These are phyloP conservation scores for Oenanthe sinensis DNA, from an alignment of 129 eudicot species.

Conservation along the genomic window DNA sequence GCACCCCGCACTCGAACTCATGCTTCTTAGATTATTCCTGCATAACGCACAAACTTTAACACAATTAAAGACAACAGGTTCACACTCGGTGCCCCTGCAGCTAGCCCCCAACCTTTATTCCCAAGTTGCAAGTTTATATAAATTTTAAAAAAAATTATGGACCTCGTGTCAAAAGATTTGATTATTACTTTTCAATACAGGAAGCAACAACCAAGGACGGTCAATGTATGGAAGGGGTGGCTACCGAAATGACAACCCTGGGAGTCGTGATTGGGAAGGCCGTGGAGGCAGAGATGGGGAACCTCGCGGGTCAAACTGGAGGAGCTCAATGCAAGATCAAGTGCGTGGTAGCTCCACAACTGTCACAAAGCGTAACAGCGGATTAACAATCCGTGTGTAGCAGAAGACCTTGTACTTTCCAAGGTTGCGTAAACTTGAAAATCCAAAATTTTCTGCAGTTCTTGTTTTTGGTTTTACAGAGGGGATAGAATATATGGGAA, in stretches of 20 bases:
- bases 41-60: not conserved
- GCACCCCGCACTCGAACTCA: too few species aligned
- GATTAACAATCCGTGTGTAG: not conserved
- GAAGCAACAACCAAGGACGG: not conserved
- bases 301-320: not conserved
- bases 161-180: not conserved
- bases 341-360: not conserved
- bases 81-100: not conserved
- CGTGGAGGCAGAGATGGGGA: constrained; percentile 2
- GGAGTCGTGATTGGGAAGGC: not conserved
- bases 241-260: not conserved
- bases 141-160: not conserved
- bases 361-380: not conserved
- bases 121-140: not conserved
- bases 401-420: not conserved
- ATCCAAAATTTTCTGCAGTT: not conserved
- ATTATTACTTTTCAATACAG: not conserved
- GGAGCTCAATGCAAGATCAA: not conserved
- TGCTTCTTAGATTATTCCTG: not conserved
- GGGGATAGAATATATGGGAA: not conserved
- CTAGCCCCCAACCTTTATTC: not conserved
- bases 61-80: not conserved
- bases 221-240: not conserved
- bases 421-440: not conserved
- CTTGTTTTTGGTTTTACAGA: not conserved